Evolutionary conservation across 305 asterid species (phyloP), one percentile per base, ranked within the genome.

Genomic region (Fraxinus paxiana): DNA sequence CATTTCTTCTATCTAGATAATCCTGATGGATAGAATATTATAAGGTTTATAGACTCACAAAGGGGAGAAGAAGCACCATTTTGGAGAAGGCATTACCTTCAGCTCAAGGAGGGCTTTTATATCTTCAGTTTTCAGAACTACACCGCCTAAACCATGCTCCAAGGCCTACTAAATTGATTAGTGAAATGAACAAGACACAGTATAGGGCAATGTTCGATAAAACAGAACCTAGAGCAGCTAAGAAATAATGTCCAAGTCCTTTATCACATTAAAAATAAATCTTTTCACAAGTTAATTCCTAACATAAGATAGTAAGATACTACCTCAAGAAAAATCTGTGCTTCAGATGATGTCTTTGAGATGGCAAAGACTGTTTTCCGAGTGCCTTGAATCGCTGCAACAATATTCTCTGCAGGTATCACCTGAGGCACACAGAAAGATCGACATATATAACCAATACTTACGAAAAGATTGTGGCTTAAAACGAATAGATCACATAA

Each of bases 141-240:
- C 97, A 51, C 98, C 98, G 77, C 91, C 93, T 81, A 94, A 86
- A 77, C 98, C 98, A 10, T 81, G 96, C 90, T 94, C 97, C 88
- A 94, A 89, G 73, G 98, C 98, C 96, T 94, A 85, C 84, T 81
- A 88, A 86, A 84, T 72, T 82, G 70, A 80, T 84, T 75, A 13
- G 77, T 65, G 78, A 67, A 56, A 79, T 34, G 17, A 83, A 78
- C 31, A 73, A 51, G 71, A 70, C 76, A 10, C 35, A 26, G 35
- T 35, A 30, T 17, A 33, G 6, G 46, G 56, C 12, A 13, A 69
- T 13, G 74, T 5, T 69, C 38, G 1, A 13, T 69, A 28, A 28
- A 30, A 10, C 74, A 71, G 28, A 77, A 54, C 54, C 78, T n/a
- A 65, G 79, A 48, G 43, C 0, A 31, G 1, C 59, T 24, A 31